phyloP scores from a whole-genome alignment of 129 eudicot species.

The Daucus carota region DH1_v3.0 NC_030387.2:26794001-26794500 shows the following conservation, averaged over 20 bases:
- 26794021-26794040: not conserved
- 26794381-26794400: not conserved
- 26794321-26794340: not conserved
- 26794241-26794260: not conserved
- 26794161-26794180: not conserved
- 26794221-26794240: not conserved
- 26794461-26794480: not conserved
- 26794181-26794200: not conserved
- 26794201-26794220: not conserved
- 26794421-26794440: not conserved
- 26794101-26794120: not conserved
- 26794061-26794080: not conserved
- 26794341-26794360: not conserved
- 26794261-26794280: not conserved
- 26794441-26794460: not conserved
- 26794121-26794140: not conserved
- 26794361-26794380: not conserved
- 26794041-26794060: not conserved
- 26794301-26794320: not conserved
- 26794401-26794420: no score
- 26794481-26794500: not conserved
- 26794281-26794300: not conserved
- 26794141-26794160: not conserved
- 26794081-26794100: not conserved
- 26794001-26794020: not conserved